Evolutionary conservation across 2,329 filamentous ascomycete genomes (phyloP), one percentile per base, ranked within the genome.

Genomic region (Eutypa lata): DNA sequence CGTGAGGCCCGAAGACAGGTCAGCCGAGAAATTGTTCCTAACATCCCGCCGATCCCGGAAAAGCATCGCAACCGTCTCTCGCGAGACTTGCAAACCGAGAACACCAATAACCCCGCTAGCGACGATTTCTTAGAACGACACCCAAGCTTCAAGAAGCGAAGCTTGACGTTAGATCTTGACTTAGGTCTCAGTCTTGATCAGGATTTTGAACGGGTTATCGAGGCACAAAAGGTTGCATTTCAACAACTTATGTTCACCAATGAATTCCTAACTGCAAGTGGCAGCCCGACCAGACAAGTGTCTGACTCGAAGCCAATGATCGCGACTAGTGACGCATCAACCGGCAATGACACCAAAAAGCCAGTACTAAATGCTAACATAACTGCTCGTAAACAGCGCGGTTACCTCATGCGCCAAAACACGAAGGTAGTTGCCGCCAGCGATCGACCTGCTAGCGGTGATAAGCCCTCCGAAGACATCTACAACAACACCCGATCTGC

Each of bases 391-490:
- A 80, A 79, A 84, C 89, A 97, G 92, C 92, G 95, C 77, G 94
- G 94, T 52, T 99, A 99, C 68, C 80, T 97, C 45, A 99, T 97
- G 93, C 87, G 94, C 65, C 93, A 99, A 65, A 99, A 97, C 73
- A 97, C 93, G 3, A 97, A 97, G 72, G 83, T 99, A 50, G 91
- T 99, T 48, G 86, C 96, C 48, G 94, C 94, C n/a, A 96, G 87
- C 68, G 87, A 45, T 19, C 22, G 42, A 45, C 42, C 42, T 24
- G 22, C 11, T 26, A 24, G 21, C 22, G 42, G 42, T 8, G 42
- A 45, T 16, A 87, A 88, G 59, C 79, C 88, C 57, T 73, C 77
- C 31, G 76, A 87, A 69, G 66, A 86, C 71, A 59, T 73, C 59
- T 71, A 76, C 70, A 70, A 65, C 2, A 73, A 77, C 22, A 78